These are phyloP conservation scores for Gastrolobium villosum DNA, from an alignment of 306 rosid species.

Conservation along the genomic window DNA sequence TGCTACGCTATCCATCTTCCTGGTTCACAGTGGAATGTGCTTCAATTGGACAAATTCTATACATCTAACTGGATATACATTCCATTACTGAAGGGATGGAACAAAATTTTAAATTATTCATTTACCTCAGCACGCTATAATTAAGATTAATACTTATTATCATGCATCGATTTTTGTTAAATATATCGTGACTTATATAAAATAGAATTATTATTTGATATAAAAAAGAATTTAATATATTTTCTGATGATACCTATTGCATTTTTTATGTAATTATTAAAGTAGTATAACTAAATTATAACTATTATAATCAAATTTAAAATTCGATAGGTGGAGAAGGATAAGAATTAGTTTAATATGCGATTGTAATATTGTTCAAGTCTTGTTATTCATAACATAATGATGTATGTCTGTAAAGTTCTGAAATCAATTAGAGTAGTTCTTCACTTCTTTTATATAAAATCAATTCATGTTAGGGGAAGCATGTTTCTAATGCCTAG, in stretches of 20 bases:
- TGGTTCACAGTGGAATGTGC: neutral
- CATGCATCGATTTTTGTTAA: neutral
- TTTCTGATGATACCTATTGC: neutral
- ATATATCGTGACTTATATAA: neutral
- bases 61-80: neutral
- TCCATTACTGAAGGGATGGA: neutral
- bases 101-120: neutral
- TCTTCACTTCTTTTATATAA: neutral
- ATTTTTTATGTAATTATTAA: neutral
- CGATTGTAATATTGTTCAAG: neutral
- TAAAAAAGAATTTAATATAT: neutral
- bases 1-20: conserved; percentile 1
- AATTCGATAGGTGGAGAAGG: neutral
- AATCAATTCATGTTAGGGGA: neutral
- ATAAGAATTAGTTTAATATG: neutral
- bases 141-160: neutral
- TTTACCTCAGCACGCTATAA: neutral
- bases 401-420: neutral
- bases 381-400: neutral
- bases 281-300: neutral
- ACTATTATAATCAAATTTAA: neutral
- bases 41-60: conserved; percentile 1
- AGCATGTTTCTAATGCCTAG: neutral
- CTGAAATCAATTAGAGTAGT: conserved; percentile 8
- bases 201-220: neutral